Conservation (phyloP, 148 eudicot species). For the Drosera capensis region DNA sequence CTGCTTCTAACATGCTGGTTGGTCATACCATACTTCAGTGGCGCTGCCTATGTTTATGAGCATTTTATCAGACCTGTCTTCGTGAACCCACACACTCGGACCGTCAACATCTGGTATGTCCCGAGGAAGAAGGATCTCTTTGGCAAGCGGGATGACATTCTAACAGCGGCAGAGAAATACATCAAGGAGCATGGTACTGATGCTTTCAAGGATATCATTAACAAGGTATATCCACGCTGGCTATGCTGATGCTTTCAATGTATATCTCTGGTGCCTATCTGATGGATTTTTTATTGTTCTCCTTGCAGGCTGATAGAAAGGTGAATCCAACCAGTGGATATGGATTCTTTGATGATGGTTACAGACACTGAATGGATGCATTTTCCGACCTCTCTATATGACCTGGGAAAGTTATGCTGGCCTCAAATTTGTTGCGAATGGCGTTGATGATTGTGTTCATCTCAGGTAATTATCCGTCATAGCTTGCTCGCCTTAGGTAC, state of each 20-base stretch:
- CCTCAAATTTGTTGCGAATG: too few relatives aligned
- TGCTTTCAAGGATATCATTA: conserved; percentile 46
- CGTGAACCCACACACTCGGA: conserved; percentile 29
- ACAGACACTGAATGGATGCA: too few relatives aligned
- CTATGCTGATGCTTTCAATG: too few relatives aligned
- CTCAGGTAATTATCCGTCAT: too few relatives aligned
- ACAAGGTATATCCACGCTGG: conserved; percentile 27
- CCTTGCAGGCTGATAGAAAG: too few relatives aligned
- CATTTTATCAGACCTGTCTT: conserved; percentile 59
- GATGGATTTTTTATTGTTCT: neutral
- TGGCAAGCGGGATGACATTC: conserved; percentile 52
- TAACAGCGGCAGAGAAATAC: conserved; percentile 70
- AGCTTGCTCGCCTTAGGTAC: too few relatives aligned
- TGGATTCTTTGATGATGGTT: too few relatives aligned
- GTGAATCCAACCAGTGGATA: too few relatives aligned
- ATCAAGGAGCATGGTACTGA: conserved; percentile 57
- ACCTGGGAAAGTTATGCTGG: too few relatives aligned
- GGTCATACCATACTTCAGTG: conserved; percentile 91
- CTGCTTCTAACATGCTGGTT: conserved; percentile 85
- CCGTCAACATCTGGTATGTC: conserved; percentile 52
- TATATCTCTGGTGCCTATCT: neutral
- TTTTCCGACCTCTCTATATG: too few relatives aligned
- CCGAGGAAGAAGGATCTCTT: conserved; percentile 49
- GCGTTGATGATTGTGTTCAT: too few relatives aligned
- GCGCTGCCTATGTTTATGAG: conserved; percentile 89